Evolutionary conservation across 225 moss, liverwort and hornwort genomes (phyloP).

Genomic region (Polytrichum commune): DNA sequence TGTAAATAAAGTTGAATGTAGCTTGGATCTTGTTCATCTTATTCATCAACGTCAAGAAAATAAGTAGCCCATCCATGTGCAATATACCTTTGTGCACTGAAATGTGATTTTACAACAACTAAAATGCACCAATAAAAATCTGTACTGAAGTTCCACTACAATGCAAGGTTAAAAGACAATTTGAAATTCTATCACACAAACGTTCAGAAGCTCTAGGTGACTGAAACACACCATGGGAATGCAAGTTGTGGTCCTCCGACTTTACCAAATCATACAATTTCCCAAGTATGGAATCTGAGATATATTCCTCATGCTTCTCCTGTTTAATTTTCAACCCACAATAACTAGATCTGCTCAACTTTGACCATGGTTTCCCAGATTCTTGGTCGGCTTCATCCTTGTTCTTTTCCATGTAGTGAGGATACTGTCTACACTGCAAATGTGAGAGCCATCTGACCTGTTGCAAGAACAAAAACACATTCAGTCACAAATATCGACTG

Average conservation of each 20-base stretch:
- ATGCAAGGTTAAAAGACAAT: too few relatives aligned
- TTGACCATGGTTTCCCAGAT: constrained; percentile 5
- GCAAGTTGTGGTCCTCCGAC: constrained; percentile 13
- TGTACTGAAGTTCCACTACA: neutral
- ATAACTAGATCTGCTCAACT: neutral
- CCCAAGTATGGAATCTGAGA: constrained; percentile 34
- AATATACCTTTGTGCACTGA: neutral
- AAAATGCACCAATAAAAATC: neutral
- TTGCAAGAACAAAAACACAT: neutral
- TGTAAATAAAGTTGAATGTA: too few relatives aligned
- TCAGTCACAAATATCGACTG: neutral
- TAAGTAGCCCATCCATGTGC: neutral
- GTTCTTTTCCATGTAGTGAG: constrained; percentile 40
- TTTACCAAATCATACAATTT: constrained; percentile 22
- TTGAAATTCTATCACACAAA: neutral
- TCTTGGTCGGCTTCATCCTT: constrained; percentile 16
- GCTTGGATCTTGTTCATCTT: neutral
- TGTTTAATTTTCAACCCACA: neutral
- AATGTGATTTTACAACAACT: neutral
- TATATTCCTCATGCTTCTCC: neutral
- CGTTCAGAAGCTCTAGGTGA: neutral
- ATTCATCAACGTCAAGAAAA: neutral
- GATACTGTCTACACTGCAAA: neutral
- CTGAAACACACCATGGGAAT: constrained; percentile 5
- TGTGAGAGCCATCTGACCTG: constrained; percentile 24